Evolutionary conservation across 495 filamentous ascomycete species (phyloP).

Genomic region (Aspergillus homomorphus): DNA sequence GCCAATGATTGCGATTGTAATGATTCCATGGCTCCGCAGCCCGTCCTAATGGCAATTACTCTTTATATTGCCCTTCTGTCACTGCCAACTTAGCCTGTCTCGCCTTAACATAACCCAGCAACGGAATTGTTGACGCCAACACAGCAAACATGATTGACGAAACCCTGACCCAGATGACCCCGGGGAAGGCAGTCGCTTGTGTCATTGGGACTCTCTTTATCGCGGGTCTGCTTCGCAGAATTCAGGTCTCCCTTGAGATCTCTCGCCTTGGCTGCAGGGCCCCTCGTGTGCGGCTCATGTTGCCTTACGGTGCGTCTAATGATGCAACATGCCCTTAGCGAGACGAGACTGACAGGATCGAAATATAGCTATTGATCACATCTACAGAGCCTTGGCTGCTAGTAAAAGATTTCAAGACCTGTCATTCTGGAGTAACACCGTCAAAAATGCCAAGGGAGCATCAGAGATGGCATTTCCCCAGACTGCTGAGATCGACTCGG

Average conservation of each 20-base stretch:
- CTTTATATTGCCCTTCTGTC: neutral
- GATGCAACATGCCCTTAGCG: neutral
- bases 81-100: neutral
- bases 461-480: slow-evolving; percentile 26
- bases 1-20: neutral
- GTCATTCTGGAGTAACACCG: slow-evolving; percentile 55
- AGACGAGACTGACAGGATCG: slow-evolving; percentile 7
- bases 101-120: neutral
- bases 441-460: slow-evolving; percentile 37
- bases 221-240: slow-evolving; percentile 26
- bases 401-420: slow-evolving; percentile 52
- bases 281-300: slow-evolving; percentile 29
- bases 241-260: slow-evolving; percentile 33
- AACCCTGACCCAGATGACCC: slow-evolving; percentile 26
- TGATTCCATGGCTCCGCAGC: neutral
- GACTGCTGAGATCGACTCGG: slow-evolving; percentile 60
- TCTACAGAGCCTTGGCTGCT: slow-evolving; percentile 50
- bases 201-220: slow-evolving; percentile 26
- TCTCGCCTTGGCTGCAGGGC: slow-evolving; percentile 37
- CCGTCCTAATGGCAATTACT: neutral
- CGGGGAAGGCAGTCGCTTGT: slow-evolving; percentile 25
- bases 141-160: slow-evolving; percentile 37
- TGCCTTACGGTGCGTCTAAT: slow-evolving; percentile 34
- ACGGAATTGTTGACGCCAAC: neutral
- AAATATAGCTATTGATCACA: slow-evolving; percentile 58